Percentiles rank a stretch among this genome's conserved stretches.
phyloP scores from a whole-genome alignment of 2,329 filamentous ascomycete genomes.

The Diaporthe batatas region DNA sequence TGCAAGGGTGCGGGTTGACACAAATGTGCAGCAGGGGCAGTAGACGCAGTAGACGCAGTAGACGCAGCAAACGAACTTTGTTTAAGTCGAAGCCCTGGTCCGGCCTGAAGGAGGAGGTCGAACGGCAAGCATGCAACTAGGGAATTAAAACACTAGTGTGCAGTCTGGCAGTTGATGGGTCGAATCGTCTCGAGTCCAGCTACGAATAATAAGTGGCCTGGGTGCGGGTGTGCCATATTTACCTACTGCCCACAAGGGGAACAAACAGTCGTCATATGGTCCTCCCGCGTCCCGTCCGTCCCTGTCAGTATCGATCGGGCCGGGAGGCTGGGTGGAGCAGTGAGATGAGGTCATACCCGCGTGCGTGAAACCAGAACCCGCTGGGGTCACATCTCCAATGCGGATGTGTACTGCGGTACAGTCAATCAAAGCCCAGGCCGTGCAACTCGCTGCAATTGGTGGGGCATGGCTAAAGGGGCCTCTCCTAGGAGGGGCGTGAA shows the following conservation, averaged over 20 bases:
- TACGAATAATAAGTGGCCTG: not conserved
- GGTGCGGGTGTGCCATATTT: constrained; percentile 4
- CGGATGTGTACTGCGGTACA: too few relatives aligned
- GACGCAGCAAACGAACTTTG: too few relatives aligned
- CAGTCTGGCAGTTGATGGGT: not conserved
- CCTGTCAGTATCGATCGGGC: constrained; percentile 1
- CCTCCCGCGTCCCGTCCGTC: not conserved
- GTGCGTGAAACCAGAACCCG: constrained; percentile 26
- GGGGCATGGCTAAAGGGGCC: not conserved
- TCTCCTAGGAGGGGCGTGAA: not conserved
- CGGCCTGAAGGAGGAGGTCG: not conserved
- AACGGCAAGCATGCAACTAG: not conserved
- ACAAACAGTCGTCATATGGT: constrained; percentile 16
- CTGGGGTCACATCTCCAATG: not conserved
- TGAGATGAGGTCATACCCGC: constrained; percentile 42
- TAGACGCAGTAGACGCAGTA: not conserved
- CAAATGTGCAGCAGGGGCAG: not conserved
- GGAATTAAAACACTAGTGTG: not conserved
- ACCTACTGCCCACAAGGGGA: constrained; percentile 2
- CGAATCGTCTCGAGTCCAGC: not conserved
- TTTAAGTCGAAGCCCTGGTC: not conserved
- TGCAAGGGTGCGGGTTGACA: not conserved
- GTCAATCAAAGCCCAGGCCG: not conserved
- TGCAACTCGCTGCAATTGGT: constrained; percentile 3
- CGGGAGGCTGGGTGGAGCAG: constrained; percentile 25